Percentiles rank a stretch among this genome's conserved stretches.
Evolutionary conservation across 768 basidiomycete species (phyloP).

Genomic region (Tulasnella sp.): DNA sequence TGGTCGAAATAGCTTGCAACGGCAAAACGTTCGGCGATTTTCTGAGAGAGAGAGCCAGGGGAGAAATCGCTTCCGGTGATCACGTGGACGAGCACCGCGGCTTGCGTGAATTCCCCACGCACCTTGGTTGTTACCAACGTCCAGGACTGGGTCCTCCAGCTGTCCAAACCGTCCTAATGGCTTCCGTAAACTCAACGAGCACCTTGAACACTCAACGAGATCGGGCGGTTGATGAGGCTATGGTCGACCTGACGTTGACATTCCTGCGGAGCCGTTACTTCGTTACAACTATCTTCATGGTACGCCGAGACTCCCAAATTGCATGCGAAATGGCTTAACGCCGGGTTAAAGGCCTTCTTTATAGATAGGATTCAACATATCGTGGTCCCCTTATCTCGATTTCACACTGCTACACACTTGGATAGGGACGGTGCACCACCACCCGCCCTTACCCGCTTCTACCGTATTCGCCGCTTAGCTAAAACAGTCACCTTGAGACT

Average conservation of each 20-base stretch:
- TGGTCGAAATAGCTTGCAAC: no score
- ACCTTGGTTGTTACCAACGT: no score
- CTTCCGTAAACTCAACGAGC: no score
- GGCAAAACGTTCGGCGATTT: no score
- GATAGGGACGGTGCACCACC: background rate
- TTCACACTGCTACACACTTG: background rate
- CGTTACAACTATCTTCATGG: background rate
- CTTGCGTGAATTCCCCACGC: no score
- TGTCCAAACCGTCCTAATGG: no score
- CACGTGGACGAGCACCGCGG: no score
- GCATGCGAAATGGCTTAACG: background rate
- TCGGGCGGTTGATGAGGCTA: no score
- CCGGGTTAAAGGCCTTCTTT: background rate
- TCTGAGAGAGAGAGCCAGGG: no score
- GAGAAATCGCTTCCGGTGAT: no score
- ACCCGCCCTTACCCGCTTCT: background rate
- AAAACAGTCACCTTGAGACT: background rate
- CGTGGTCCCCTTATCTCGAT: background rate
- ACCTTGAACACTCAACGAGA: no score
- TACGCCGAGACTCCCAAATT: background rate
- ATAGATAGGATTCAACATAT: conserved; percentile 8
- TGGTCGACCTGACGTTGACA: background rate
- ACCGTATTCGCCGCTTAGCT: background rate
- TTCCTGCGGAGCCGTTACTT: background rate
- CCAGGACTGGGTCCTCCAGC: no score